Evolutionary conservation across 1,284 basidiomycete species (phyloP).

Genomic region (Trichosporon sp.): DNA sequence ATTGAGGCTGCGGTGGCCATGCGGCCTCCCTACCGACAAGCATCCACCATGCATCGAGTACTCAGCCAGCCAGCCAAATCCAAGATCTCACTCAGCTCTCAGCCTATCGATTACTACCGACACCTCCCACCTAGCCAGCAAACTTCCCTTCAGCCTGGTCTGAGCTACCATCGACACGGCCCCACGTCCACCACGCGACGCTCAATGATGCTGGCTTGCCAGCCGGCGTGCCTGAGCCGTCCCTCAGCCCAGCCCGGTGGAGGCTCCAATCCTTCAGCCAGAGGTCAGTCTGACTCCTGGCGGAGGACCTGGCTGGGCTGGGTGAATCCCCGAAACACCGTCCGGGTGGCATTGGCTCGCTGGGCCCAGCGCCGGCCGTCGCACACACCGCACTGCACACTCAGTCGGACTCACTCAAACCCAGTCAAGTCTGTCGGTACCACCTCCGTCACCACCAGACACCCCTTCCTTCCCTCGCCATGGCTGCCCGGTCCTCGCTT

Average conservation of each 20-base stretch:
- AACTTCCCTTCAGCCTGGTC: no score
- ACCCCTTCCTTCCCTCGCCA: slow-evolving; percentile 17
- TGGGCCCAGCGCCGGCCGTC: not conserved
- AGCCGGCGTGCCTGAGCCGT: not conserved
- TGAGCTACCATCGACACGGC: not conserved
- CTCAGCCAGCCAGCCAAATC: not conserved
- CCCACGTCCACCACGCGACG: not conserved
- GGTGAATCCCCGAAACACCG: not conserved
- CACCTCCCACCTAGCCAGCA: not conserved
- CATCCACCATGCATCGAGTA: not conserved
- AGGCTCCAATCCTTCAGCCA: not conserved
- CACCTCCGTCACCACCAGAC: not conserved
- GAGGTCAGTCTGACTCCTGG: not conserved
- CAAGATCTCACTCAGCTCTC: no score
- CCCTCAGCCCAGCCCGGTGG: not conserved
- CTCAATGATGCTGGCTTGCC: not conserved
- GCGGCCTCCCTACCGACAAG: not conserved
- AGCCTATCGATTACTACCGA: no score
- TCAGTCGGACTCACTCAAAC: not conserved
- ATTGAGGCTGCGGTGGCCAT: no score
- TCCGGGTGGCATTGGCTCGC: not conserved
- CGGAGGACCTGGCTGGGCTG: not conserved
- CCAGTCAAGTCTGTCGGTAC: not conserved
- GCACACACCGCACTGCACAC: no score
- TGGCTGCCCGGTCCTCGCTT: slow-evolving; percentile 34